Percentiles rank a stretch among this genome's conserved stretches.
Evolutionary conservation across 257 asterid genomes (phyloP).

Genomic region (Linderniella brevidens): DNA sequence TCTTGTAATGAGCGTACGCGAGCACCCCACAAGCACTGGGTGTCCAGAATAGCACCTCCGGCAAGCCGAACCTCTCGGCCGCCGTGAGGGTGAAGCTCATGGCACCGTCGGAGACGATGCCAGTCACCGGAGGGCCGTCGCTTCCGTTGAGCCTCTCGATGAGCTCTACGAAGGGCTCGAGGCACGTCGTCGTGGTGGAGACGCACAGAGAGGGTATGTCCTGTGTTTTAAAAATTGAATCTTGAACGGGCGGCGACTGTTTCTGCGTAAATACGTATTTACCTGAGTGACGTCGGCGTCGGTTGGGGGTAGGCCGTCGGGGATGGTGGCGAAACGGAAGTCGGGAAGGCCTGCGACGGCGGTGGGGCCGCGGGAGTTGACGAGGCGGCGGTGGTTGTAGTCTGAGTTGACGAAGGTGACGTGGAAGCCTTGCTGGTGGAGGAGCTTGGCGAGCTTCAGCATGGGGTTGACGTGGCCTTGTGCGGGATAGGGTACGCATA

Average conservation of each 20-base stretch:
- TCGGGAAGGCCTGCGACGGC: slow-evolving; percentile 23
- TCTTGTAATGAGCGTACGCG: slow-evolving; percentile 21
- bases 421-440: slow-evolving; percentile 32
- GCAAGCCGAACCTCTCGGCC: slow-evolving; percentile 30
- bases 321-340: slow-evolving; percentile 22
- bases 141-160: slow-evolving; percentile 15
- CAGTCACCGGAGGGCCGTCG: slow-evolving; percentile 27
- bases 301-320: slow-evolving; percentile 23
- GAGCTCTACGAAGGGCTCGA: slow-evolving; percentile 32
- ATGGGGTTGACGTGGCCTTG: slow-evolving; percentile 28
- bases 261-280: too few species aligned
- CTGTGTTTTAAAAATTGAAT: too few species aligned
- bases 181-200: slow-evolving; percentile 23
- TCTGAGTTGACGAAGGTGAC: slow-evolving; percentile 44
- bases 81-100: slow-evolving; percentile 35
- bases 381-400: slow-evolving; percentile 39
- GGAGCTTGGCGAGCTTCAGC: slow-evolving; percentile 42
- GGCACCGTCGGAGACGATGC: slow-evolving; percentile 34
- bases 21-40: slow-evolving; percentile 33
- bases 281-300: slow-evolving; percentile 20
- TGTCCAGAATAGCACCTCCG: slow-evolving; percentile 32
- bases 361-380: slow-evolving; percentile 23
- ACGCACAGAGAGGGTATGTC: slow-evolving; percentile 26
- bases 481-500: too few species aligned
- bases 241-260: too few species aligned